Evolutionary conservation across 768 basidiomycete genomes (phyloP).

Genomic region (Suillus discolor): DNA sequence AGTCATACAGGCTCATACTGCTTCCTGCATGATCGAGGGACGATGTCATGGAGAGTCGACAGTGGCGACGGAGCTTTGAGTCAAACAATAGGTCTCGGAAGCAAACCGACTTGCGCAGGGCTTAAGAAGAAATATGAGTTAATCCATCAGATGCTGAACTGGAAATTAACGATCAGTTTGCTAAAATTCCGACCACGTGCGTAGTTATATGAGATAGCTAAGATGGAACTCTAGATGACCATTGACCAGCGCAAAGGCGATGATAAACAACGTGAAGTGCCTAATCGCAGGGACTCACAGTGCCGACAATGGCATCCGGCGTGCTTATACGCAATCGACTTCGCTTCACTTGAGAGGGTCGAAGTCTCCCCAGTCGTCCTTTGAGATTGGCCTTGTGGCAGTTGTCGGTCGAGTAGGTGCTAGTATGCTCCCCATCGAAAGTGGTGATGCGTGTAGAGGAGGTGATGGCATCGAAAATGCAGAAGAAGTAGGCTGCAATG

Average conservation of each 20-base stretch:
- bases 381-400: slow-evolving; percentile 51
- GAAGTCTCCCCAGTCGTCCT: slow-evolving; percentile 80
- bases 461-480: slow-evolving; percentile 31
- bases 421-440: slow-evolving; percentile 54
- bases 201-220: background rate
- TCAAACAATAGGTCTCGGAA: background rate
- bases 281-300: background rate
- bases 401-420: slow-evolving; percentile 49
- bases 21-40: background rate
- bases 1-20: background rate
- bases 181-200: background rate
- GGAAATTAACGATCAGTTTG: background rate
- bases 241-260: background rate
- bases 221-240: background rate
- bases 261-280: background rate
- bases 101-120: background rate
- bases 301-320: no score
- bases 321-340: background rate
- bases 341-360: slow-evolving; percentile 53
- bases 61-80: background rate
- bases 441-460: slow-evolving; percentile 31
- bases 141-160: background rate
- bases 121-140: background rate
- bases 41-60: background rate
- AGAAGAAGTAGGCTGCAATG: slow-evolving; percentile 22